These are phyloP conservation scores for Penicillium daleae DNA, from an alignment of 495 filamentous ascomycete species.

Conservation along the genomic window DNA sequence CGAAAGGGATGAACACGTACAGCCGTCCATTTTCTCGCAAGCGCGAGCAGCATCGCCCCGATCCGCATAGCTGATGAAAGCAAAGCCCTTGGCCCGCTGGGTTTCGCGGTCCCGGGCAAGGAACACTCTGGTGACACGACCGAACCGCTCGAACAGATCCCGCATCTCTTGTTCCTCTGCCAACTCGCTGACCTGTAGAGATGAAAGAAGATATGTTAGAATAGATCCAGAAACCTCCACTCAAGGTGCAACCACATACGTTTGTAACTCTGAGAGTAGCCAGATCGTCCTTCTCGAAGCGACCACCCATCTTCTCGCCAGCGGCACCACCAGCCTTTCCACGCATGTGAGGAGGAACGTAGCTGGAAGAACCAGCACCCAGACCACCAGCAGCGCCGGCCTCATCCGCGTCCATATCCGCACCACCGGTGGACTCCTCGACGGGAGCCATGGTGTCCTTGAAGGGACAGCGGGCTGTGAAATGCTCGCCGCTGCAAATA, in stretches of 20 bases:
- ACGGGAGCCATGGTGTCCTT: conserved; percentile 81
- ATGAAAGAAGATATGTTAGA: conserved; percentile 21
- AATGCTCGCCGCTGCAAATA: conserved; percentile 98
- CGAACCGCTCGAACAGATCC: conserved; percentile 97
- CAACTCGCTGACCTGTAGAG: conserved; percentile 83
- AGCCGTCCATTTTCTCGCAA: conserved; percentile 97
- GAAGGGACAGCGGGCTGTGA: conserved; percentile 91
- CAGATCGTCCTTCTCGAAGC: conserved; percentile 94
- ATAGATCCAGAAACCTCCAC: conserved; percentile 10
- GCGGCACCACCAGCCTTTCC: conserved; percentile 62
- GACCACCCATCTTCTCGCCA: conserved; percentile 90
- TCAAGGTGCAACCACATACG: conserved; percentile 58
- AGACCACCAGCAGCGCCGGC: conserved; percentile 57
- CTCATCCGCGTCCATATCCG: conserved; percentile 55
- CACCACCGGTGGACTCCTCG: conserved; percentile 64
- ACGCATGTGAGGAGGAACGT: conserved; percentile 90
- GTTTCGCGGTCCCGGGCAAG: conserved; percentile 96
- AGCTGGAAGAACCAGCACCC: conserved; percentile 73
- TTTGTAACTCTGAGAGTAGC: conserved; percentile 97
- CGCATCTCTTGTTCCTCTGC: conserved; percentile 93
- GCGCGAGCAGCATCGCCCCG: conserved; percentile 85
- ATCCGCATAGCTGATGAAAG: conserved; percentile 95
- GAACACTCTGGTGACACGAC: conserved; percentile 95
- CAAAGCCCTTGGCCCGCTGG: conserved; percentile 92
- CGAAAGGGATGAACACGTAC: conserved; percentile 49